Evolutionary conservation across 192 early-diverging fungal genomes (phyloP).

Genomic region (Coemansia sp.): DNA sequence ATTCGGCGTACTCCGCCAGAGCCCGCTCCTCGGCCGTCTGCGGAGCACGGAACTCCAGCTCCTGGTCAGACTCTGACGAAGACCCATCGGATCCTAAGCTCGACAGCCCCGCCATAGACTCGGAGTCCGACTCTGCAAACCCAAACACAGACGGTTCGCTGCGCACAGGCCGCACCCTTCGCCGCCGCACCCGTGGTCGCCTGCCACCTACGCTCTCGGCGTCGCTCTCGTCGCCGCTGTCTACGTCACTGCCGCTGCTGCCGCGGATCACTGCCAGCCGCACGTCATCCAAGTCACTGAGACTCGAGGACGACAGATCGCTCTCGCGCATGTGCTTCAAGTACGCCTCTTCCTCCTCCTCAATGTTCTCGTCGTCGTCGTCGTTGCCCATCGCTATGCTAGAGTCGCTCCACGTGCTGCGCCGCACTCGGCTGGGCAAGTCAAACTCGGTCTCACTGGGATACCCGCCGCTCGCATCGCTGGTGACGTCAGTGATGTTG

Average conservation of each 20-base stretch:
- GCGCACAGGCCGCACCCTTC: not conserved
- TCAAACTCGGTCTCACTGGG: conserved; percentile 51
- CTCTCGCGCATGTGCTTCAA: conserved; percentile 21
- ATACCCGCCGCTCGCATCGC: conserved; percentile 26
- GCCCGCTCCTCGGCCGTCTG: conserved; percentile 36
- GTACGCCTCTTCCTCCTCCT: conserved; percentile 37
- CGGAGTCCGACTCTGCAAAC: not conserved
- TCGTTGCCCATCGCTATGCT: conserved; percentile 18
- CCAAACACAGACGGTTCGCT: not conserved
- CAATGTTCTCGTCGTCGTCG: conserved; percentile 35
- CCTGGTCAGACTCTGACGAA: conserved; percentile 31
- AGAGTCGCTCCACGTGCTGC: conserved; percentile 18
- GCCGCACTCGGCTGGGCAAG: conserved; percentile 5
- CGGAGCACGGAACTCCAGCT: conserved; percentile 41
- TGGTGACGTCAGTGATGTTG: conserved; percentile 52
- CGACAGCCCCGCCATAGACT: not conserved
- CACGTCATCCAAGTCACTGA: conserved; percentile 44
- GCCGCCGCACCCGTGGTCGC: conserved; percentile 2
- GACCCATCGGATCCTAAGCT: conserved; percentile 2
- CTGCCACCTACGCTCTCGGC: conserved; percentile 23
- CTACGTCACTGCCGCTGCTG: conserved; percentile 9
- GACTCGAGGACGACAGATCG: conserved; percentile 38
- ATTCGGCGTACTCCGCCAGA: conserved; percentile 14
- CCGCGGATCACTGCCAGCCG: conserved; percentile 22
- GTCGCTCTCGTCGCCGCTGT: conserved; percentile 47